Percentiles rank a stretch among this genome's conserved stretches.
Conservation (phyloP, 768 basidiomycete species). For the Suillus plorans region DNA sequence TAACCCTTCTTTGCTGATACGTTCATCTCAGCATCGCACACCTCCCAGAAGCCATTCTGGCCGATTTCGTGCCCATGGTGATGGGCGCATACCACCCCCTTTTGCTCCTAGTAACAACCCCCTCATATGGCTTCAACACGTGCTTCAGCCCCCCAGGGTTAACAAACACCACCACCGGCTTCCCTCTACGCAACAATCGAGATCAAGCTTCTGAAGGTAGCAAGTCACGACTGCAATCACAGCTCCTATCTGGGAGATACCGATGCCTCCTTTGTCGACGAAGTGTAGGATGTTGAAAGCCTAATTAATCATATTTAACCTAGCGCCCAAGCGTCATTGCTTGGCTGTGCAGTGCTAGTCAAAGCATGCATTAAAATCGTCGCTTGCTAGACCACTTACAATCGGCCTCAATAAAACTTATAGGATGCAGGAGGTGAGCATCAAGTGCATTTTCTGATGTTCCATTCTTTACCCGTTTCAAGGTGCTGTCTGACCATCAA, state of each 20-base stretch:
- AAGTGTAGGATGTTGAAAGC: neutral
- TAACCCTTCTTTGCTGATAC: neutral
- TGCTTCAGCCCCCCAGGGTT: conserved; percentile 62
- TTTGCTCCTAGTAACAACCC: conserved; percentile 78
- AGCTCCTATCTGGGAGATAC: neutral
- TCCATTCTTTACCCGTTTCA: no score
- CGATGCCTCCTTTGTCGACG: conserved; percentile 3
- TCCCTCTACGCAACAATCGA: conserved; percentile 18
- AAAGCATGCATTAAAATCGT: no score
- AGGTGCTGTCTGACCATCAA: no score
- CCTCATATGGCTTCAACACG: conserved; percentile 80
- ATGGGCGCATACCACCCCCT: conserved; percentile 78
- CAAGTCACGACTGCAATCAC: conserved; percentile 1
- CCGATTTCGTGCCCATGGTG: conserved; percentile 66
- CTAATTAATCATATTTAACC: no score
- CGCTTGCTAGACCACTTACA: no score
- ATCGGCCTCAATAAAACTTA: no score
- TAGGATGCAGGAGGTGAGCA: no score
- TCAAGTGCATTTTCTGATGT: no score
- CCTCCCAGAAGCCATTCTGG: conserved; percentile 55
- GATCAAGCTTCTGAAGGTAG: neutral
- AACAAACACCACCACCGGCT: conserved; percentile 44
- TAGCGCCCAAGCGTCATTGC: no score
- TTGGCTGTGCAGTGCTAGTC: no score
- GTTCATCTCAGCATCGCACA: conserved; percentile 68